A percentile compares a stretch with the other conserved stretches of the same genome.
Evolutionary conservation across 331 rosid species (phyloP).

Genomic region (Quercus lobata): DNA sequence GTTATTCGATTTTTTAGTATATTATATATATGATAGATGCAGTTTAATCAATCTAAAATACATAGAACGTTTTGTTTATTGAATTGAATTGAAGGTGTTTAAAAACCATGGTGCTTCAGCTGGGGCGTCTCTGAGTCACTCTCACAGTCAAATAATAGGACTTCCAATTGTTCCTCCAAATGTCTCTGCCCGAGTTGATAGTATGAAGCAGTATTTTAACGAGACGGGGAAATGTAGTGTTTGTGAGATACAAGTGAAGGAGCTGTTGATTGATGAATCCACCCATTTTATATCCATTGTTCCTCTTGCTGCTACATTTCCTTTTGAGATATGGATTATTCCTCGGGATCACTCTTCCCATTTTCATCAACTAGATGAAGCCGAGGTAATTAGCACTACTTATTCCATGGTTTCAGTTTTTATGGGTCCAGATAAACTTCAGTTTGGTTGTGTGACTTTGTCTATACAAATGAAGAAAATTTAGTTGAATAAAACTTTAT

Average conservation of each 20-base stretch:
- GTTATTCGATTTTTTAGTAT: no score
- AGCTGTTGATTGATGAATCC: slow-evolving; percentile 36
- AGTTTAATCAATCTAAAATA: no score
- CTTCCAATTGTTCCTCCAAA: slow-evolving; percentile 45
- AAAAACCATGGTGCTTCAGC: slow-evolving; percentile 57
- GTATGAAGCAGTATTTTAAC: slow-evolving; percentile 34
- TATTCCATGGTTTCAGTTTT: background rate
- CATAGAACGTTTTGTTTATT: background rate
- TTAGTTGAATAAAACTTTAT: background rate
- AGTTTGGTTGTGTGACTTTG: background rate
- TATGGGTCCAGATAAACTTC: background rate
- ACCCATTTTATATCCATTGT: slow-evolving; percentile 38
- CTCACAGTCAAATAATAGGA: slow-evolving; percentile 53
- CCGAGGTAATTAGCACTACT: slow-evolving; percentile 21
- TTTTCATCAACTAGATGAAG: slow-evolving; percentile 37
- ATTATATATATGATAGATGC: no score
- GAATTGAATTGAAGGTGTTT: slow-evolving; percentile 29
- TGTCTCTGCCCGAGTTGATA: slow-evolving; percentile 29
- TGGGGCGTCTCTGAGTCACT: slow-evolving; percentile 56
- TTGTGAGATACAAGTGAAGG: slow-evolving; percentile 29
- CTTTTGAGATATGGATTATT: slow-evolving; percentile 56
- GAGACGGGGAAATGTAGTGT: slow-evolving; percentile 35
- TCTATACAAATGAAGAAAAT: background rate
- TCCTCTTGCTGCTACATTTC: slow-evolving; percentile 47
- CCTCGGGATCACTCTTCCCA: slow-evolving; percentile 49